Conservation (phyloP, 148 eudicot species). For the Dianthus caryophyllus region DNA sequence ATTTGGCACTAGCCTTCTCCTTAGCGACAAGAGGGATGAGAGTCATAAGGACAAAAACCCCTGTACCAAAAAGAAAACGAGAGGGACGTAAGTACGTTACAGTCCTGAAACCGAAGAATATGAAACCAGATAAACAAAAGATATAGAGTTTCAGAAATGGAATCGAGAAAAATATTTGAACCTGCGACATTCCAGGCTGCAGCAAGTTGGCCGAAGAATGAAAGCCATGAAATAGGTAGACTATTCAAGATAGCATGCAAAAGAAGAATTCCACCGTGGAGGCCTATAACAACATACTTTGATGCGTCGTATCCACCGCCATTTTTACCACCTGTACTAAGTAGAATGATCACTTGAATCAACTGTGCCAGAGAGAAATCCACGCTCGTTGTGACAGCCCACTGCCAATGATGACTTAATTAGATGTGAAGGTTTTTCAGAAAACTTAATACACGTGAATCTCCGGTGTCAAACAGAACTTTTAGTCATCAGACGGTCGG, state of each 20-base stretch:
- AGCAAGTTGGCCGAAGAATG: conserved; percentile 85
- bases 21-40: conserved; percentile 70
- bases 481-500: conserved; percentile 8
- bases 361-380: conserved; percentile 87
- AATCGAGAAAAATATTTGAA: conserved; percentile 19
- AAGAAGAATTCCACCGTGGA: conserved; percentile 75
- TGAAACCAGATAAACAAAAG: not conserved
- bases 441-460: conserved; percentile 4
- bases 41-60: conserved; percentile 95
- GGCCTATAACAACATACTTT: conserved; percentile 64
- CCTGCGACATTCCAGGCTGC: conserved; percentile 90
- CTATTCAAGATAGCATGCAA: conserved; percentile 78
- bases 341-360: conserved; percentile 82
- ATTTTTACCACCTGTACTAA: conserved; percentile 87
- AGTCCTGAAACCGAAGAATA: not conserved
- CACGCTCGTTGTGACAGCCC: conserved; percentile 95
- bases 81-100: too few species aligned
- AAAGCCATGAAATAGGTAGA: conserved; percentile 75
- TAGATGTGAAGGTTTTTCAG: not conserved
- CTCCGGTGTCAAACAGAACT: not conserved
- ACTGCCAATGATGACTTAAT: conserved; percentile 46
- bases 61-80: conserved; percentile 28
- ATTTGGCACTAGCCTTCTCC: conserved; percentile 69
- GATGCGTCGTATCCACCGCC: conserved; percentile 92
- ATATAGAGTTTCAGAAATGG: not conserved